These are phyloP conservation scores for Erythrobasidium hasegawianum DNA, from an alignment of 1,284 basidiomycete genomes.

Conservation along the genomic window DNA sequence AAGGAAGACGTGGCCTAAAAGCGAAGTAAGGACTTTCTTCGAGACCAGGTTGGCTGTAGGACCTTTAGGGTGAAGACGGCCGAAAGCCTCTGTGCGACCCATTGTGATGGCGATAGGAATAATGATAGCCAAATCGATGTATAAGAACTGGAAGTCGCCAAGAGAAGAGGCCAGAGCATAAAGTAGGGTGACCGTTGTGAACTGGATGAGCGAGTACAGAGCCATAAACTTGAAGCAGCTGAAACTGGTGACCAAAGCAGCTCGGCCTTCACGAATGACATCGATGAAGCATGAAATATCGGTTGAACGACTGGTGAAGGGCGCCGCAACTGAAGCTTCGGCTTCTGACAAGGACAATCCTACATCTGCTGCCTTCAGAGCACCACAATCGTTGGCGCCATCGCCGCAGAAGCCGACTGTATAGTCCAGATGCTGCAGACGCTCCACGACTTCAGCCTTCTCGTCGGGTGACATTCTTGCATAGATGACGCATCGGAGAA, in stretches of 20 bases:
- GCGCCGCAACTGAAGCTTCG: constrained; percentile 97
- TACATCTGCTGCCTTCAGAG: constrained; percentile 96
- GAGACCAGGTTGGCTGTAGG: constrained; percentile 96
- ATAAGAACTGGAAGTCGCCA: constrained; percentile 96
- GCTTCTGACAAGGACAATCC: constrained; percentile 96
- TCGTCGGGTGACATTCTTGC: constrained; percentile 99
- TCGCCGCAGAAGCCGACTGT: constrained; percentile 98
- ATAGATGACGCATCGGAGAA: constrained; percentile 96
- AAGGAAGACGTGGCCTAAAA: constrained; percentile 87
- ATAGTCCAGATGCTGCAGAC: constrained; percentile 87
- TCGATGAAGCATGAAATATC: constrained; percentile 96
- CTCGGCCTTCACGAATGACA: constrained; percentile 89
- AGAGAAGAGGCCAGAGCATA: constrained; percentile 96
- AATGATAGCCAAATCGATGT: constrained; percentile 97
- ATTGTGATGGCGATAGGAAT: constrained; percentile 94
- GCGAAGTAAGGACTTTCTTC: constrained; percentile 88
- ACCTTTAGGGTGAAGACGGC: constrained; percentile 78
- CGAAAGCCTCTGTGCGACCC: constrained; percentile 88
- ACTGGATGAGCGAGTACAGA: constrained; percentile 84
- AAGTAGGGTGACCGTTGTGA: constrained; percentile 73
- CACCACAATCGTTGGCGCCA: constrained; percentile 97
- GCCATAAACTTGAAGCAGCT: constrained; percentile 99
- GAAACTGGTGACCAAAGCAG: constrained; percentile 94
- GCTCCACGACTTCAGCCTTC: constrained; percentile 97
- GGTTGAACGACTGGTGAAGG: constrained; percentile 88